Evolutionary conservation across 2,329 filamentous ascomycete genomes (phyloP), one percentile per base, ranked within the genome.

Genomic region (Alternaria triticimaculans): DNA sequence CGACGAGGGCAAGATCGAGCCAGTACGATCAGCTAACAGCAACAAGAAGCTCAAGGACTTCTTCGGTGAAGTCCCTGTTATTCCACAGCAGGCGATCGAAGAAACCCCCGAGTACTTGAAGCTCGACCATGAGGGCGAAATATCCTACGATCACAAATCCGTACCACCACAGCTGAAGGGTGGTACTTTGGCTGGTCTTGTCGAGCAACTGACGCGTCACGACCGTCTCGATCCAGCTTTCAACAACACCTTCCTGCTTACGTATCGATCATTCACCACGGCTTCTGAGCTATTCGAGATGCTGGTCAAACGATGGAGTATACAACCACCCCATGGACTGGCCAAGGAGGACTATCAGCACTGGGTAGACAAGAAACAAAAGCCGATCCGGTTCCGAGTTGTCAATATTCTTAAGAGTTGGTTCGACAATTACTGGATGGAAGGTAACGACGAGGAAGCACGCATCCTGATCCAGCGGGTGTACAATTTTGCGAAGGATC

Each of bases 391-490:
- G 37, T 97, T 99, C 83, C 90, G 96, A 45, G 94, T 99, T 3
- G 94, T 99, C 68, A 99, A 98, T 76, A 98, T 97, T 68, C 84
- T 99, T 51, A 98, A 98, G 86, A 96, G 89, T 81, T 99, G 96
- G 96, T 96, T 99, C 71, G 96, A 98, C 77, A 94, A 92, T 72
- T 98, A 96, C 80, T 99, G 96, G 96, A 97, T 98, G 94, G 96
- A 99, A 78, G 92, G 94, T 53, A 90, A 91, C 66, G 94, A 90
- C 75, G 92, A 95, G 55, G 90, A 92, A 51, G 96, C 90, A 49
- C 93, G 89, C 78, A 89, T 93, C 70, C 85, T 99, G 44, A 93
- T 99, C 68, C 90, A 93, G 63, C 90, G 94, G 69, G 93, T 98
- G 10, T 94, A 94, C 82, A 89, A 89, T 26, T 99, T 99, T 79